Evolutionary conservation across 768 basidiomycete genomes (phyloP).

Genomic region (Tulasnella sp.): DNA sequence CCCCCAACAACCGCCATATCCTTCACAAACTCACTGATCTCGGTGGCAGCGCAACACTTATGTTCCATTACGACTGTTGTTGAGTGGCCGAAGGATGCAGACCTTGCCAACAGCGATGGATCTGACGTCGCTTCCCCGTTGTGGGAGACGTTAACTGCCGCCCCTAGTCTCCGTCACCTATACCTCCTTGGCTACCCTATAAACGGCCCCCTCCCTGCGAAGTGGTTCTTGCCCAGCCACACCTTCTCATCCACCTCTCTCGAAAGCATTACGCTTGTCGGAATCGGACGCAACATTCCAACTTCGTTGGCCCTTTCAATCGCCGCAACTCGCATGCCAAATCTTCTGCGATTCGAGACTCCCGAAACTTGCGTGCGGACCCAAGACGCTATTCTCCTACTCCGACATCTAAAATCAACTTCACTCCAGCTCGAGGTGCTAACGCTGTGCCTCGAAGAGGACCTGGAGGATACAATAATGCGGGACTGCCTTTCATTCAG

Average conservation of each 20-base stretch:
- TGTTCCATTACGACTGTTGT: not conserved
- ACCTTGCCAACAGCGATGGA: not conserved
- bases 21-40: not conserved
- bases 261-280: not conserved
- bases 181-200: not conserved
- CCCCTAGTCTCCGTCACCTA: not conserved
- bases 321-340: constrained; percentile 1
- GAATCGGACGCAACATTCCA: not conserved
- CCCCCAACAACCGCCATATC: not conserved
- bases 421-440: not conserved
- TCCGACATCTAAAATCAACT: not conserved
- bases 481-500: not conserved
- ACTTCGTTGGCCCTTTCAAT: not conserved
- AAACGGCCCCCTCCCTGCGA: not conserved
- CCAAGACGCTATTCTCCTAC: not conserved
- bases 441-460: not conserved
- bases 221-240: not conserved
- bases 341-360: not conserved
- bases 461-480: not conserved
- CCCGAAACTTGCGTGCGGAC: not conserved
- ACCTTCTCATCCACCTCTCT: not conserved
- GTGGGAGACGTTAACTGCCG: not conserved
- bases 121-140: not conserved
- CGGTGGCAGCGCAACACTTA: not conserved
- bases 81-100: not conserved